Base-by-base conservation (phyloP, 371 early-diverging fungal species). In the Rhizopus delemar region DNA sequence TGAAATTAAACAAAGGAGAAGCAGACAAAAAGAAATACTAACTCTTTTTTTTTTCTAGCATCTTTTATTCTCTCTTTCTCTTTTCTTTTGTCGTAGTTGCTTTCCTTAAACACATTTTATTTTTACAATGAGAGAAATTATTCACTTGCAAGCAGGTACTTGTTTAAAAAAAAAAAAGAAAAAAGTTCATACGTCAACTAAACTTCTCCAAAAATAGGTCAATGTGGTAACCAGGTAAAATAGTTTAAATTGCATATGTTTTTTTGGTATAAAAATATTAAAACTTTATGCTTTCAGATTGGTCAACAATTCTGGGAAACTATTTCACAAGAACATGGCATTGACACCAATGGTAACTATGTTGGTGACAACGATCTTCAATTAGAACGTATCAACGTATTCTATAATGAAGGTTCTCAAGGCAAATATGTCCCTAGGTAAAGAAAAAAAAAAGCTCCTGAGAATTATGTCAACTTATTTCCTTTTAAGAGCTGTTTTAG, bases 371-470 rank as follows among this genome's bases (percentile, higher is more conserved):
- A 92, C 62, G 92, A 91, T 71, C 80, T 90, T 59, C 98, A 99
- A 83, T 85, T 97, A 50, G 99, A 99, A 83, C 93, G 97, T 69
- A 93, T 98, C 81, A 97, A 96, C 64, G 99, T 99, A 60, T 98
- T 97, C 86, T 98, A 93, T 83, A 97, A 95, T 77, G 97, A 98
- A 80, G 91, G 93, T 36, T 68, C 80, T 60, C 78, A 81, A 69
- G 87, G 84, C 69, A 90, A 93, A 77, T 93, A 93, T 58, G 88
- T 89, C 57, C 99, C 99, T 15, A 73, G 68, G 64, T 72, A 57
- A 53, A 48, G 1, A 16, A n/a, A 15, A 29, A 50, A 39, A 49
- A 53, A 9, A 15, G 13, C n/a, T 13, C 1, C 8, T 15, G 12
- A 33, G 32, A 50, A 46, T 7, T 95, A 75, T 86, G 90, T 46